Conservation (phyloP, 2,329 filamentous ascomycete species). For the Pyricularia pennisetigena region DNA sequence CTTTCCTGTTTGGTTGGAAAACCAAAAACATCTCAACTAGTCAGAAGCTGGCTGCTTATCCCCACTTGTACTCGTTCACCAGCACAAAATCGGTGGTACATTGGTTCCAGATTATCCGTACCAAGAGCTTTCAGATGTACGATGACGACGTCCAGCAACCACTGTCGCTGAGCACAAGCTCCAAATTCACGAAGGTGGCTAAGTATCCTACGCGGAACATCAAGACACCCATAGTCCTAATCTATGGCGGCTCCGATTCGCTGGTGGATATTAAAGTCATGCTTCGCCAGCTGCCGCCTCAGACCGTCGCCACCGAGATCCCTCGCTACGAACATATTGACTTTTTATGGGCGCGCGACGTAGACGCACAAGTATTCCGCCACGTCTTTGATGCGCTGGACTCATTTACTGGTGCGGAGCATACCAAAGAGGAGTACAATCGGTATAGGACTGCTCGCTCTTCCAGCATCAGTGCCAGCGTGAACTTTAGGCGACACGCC, state of each 20-base stretch:
- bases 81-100: constrained; percentile 96
- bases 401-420: constrained; percentile 50
- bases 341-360: constrained; percentile 87
- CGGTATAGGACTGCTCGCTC: constrained; percentile 43
- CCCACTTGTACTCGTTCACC: constrained; percentile 92
- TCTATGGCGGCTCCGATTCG: constrained; percentile 91
- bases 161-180: constrained; percentile 48
- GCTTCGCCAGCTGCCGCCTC: constrained; percentile 75
- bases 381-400: constrained; percentile 87
- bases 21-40: constrained; percentile 72
- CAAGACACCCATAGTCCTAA: constrained; percentile 83
- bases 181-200: constrained; percentile 90
- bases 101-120: constrained; percentile 99
- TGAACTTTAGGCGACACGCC: constrained; percentile 18
- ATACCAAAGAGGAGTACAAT: constrained; percentile 51
- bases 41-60: constrained; percentile 92
- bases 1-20: constrained; percentile 84
- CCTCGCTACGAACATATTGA: constrained; percentile 94
- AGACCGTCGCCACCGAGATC: constrained; percentile 79
- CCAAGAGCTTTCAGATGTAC: constrained; percentile 95
- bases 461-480: constrained; percentile 31
- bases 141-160: constrained; percentile 85
- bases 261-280: constrained; percentile 90
- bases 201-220: constrained; percentile 96
- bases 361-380: constrained; percentile 74